Evolutionary conservation across 2,329 filamentous ascomycete species (phyloP).

Genomic region (Pseudocercospora cruenta): DNA sequence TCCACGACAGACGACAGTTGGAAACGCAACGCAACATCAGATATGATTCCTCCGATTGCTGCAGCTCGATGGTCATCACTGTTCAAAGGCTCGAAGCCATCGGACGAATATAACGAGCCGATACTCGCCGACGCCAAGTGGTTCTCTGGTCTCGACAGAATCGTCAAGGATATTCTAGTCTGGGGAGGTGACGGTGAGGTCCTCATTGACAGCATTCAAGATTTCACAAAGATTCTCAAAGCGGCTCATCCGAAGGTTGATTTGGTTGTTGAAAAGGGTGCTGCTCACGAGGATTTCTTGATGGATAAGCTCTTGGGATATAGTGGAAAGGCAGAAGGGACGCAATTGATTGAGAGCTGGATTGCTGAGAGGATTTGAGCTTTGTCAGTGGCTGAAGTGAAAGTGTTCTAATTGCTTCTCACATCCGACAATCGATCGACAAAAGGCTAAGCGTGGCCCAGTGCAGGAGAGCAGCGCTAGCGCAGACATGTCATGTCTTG

Average conservation of each 20-base stretch:
- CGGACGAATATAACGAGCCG: conserved; percentile 60
- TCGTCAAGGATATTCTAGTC: conserved; percentile 53
- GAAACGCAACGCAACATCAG: conserved; percentile 53
- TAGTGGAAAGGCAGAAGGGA: conserved; percentile 41
- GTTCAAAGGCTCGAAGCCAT: conserved; percentile 47
- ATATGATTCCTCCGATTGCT: conserved; percentile 51
- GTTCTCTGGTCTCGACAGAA: conserved; percentile 54
- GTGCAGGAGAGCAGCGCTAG: neutral
- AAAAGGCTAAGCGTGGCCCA: neutral
- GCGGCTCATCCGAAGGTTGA: conserved; percentile 43
- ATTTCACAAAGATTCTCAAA: conserved; percentile 54
- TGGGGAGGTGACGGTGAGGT: conserved; percentile 61
- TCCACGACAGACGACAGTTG: conserved; percentile 49
- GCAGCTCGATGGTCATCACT: conserved; percentile 52
- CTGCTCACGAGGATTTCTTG: conserved; percentile 48
- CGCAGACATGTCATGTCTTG: neutral
- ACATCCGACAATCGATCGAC: neutral
- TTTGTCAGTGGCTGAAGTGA: neutral
- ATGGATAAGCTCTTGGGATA: conserved; percentile 46
- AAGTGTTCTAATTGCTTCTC: neutral
- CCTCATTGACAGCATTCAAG: conserved; percentile 59
- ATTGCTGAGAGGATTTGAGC: conserved; percentile 36
- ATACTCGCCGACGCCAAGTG: conserved; percentile 54
- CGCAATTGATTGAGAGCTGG: conserved; percentile 45
- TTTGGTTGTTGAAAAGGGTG: conserved; percentile 42